Evolutionary conservation across 2,329 filamentous ascomycete genomes (phyloP).

Genomic region (Aurifilum marmelostoma): DNA sequence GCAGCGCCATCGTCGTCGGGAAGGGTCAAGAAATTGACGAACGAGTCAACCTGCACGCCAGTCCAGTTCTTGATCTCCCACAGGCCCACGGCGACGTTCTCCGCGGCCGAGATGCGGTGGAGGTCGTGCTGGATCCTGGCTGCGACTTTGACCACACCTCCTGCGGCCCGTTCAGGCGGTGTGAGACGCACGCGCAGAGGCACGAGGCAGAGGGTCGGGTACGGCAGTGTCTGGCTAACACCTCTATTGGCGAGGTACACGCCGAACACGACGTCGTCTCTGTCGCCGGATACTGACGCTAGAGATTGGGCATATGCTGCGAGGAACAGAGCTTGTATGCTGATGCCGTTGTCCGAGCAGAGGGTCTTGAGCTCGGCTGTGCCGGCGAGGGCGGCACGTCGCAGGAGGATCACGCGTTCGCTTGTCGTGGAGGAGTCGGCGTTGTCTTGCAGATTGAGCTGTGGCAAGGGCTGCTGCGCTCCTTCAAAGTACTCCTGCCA

Average conservation of each 20-base stretch:
- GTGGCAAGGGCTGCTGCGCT: constrained; percentile 29
- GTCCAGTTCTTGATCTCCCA: constrained; percentile 78
- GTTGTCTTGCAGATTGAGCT: constrained; percentile 12
- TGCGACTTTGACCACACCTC: constrained; percentile 52
- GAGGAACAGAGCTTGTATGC: constrained; percentile 75
- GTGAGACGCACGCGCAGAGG: constrained; percentile 63
- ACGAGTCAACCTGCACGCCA: constrained; percentile 68
- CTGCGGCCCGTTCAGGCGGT: constrained; percentile 26
- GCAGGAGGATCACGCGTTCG: constrained; percentile 42
- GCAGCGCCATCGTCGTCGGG: constrained; percentile 36
- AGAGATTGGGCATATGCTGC: constrained; percentile 65
- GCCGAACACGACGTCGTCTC: constrained; percentile 64
- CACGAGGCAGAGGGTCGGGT: constrained; percentile 79
- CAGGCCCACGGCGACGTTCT: constrained; percentile 63
- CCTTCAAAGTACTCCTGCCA: constrained; percentile 47
- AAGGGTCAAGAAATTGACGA: constrained; percentile 78
- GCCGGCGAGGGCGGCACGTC: constrained; percentile 49
- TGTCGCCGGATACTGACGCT: constrained; percentile 28
- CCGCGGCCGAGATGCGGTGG: constrained; percentile 57
- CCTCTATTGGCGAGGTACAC: constrained; percentile 82
- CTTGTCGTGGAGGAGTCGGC: background rate
- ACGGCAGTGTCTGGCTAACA: constrained; percentile 54
- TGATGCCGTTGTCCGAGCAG: constrained; percentile 57
- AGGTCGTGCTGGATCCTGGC: constrained; percentile 69
- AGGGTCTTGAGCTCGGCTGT: constrained; percentile 43